Base-by-base conservation (phyloP, 306 rosid species). In the Vachellia pachyceras region DNA sequence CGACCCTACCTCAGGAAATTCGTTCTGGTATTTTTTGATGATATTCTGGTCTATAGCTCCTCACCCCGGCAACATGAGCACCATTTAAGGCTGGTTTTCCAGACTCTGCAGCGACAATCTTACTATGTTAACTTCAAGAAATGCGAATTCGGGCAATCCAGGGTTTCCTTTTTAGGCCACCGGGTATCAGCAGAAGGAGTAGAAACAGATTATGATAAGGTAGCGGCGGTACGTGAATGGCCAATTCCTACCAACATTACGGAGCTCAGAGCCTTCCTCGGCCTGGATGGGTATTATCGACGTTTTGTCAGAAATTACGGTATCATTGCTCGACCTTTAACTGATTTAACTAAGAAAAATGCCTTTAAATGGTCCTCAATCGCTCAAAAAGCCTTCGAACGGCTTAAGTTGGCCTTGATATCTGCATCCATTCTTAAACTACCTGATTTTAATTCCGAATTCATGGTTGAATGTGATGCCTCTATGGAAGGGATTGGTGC, bases 61-160 rank as follows among this genome's bases (percentile, higher is more conserved):
- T 12, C 18, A 13, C 18, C 15, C 0, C 52, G 13, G 1, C 15
- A 11, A 3, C 42, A 40, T 6, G 42, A 40, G 7, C 1, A 0
- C 7, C 52, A 13, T 13, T 13, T 47, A 1, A 0, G 18, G 0
- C 0, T 0, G 0, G 52, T 13, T 1, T 47, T 47, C 0, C 52
- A 11, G 0, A 47, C 1, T 1, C 15, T 47, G 1, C 17, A 47
- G 6, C 5, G 3, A 0, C 17, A 47, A 0, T 47, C 18, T 13
- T 47, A 11, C 13, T 12, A 2, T 47, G 18, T 18, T 11, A 12
- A 47, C 0, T 10, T 10, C 52, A 42, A 47, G 0, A 11, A 6
- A 3, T 40, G 42, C 7, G 42, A 40, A 3, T 40, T 40, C 7
- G 42, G 42, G 8, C 0, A 9, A 40, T 40, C 42, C 4, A 13